Evolutionary conservation across 2,329 filamentous ascomycete species (phyloP).

Genomic region (Microcera coccophila): DNA sequence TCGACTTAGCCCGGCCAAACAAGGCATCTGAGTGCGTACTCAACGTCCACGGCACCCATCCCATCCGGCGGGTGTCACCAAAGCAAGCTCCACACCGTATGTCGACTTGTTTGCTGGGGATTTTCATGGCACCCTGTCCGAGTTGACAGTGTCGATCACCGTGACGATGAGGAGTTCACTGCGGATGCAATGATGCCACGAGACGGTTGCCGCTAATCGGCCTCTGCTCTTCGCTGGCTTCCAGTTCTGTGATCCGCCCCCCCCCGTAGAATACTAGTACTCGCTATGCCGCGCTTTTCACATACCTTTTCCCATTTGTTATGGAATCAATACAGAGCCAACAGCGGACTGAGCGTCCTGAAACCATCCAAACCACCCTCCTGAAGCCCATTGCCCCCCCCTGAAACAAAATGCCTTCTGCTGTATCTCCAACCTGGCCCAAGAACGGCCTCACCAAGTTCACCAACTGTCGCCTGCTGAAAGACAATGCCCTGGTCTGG

Average conservation of each 20-base stretch:
- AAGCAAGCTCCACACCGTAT: background rate
- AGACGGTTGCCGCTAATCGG: conserved; percentile 16
- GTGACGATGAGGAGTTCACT: conserved; percentile 16
- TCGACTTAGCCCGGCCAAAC: background rate
- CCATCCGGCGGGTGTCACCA: background rate
- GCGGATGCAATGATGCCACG: conserved; percentile 5
- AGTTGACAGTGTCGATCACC: conserved; percentile 9
- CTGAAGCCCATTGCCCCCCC: conserved; percentile 4
- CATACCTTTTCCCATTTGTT: conserved; percentile 8
- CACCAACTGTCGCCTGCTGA: conserved; percentile 79
- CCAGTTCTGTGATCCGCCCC: conserved; percentile 3
- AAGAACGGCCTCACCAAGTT: conserved; percentile 71
- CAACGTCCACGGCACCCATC: background rate
- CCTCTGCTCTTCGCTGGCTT: conserved; percentile 11
- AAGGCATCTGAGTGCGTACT: background rate
- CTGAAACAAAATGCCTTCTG: conserved; percentile 45
- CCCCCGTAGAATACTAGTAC: conserved; percentile 22
- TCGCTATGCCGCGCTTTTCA: conserved; percentile 7
- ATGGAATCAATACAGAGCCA: conserved; percentile 4
- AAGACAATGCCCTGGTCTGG: conserved; percentile 61
- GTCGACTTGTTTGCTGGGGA: background rate
- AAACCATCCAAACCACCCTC: conserved; percentile 3
- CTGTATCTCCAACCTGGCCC: conserved; percentile 37
- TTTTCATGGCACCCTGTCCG: conserved; percentile 16
- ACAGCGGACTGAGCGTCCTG: conserved; percentile 1